These are phyloP conservation scores for Fusarium sp. DNA, from an alignment of 2,329 filamentous ascomycete genomes.

Conservation along the genomic window DNA sequence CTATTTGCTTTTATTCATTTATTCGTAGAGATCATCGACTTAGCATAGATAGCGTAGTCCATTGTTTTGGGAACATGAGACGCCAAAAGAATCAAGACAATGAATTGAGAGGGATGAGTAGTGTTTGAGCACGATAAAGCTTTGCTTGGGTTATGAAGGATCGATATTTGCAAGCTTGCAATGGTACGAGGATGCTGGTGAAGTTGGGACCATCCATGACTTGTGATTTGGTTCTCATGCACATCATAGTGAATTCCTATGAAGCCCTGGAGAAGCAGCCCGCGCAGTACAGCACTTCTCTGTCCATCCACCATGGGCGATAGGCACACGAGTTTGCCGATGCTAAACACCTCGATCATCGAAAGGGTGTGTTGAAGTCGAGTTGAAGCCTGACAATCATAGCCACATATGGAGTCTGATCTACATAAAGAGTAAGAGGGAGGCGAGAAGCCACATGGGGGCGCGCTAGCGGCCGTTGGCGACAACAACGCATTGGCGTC, in stretches of 20 bases:
- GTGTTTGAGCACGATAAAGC: not conserved
- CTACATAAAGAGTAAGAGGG: slow-evolving; percentile 26
- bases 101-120: slow-evolving; percentile 5
- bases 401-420: slow-evolving; percentile 26
- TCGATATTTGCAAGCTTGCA: not conserved
- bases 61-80: slow-evolving; percentile 11
- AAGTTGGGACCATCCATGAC: not conserved
- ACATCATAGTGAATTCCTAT: no score
- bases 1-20: slow-evolving; percentile 25
- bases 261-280: no score
- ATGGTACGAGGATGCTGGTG: not conserved
- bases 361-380: slow-evolving; percentile 26
- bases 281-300: not conserved
- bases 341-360: slow-evolving; percentile 10
- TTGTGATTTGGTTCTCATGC: not conserved
- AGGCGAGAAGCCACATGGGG: slow-evolving; percentile 46
- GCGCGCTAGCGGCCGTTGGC: slow-evolving; percentile 49
- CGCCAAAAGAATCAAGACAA: slow-evolving; percentile 22
- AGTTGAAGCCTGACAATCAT: slow-evolving; percentile 28
- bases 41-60: slow-evolving; percentile 32
- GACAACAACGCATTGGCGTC: slow-evolving; percentile 42
- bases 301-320: not conserved
- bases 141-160: not conserved
- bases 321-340: slow-evolving; percentile 21
- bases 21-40: slow-evolving; percentile 20